Conservation (phyloP, 2,329 filamentous ascomycete species). For the Aspergillus ochraceus region DNA sequence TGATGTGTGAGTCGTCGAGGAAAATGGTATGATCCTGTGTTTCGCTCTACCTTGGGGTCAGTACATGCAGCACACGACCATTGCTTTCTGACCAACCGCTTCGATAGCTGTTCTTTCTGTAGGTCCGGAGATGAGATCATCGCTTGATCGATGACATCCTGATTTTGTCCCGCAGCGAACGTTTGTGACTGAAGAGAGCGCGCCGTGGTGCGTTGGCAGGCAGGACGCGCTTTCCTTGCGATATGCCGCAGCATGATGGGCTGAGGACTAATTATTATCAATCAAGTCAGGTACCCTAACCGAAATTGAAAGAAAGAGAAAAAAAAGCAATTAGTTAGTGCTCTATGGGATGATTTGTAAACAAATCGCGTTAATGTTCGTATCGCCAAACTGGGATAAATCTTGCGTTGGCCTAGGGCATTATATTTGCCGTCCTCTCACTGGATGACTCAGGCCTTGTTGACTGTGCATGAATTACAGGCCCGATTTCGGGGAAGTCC, state of each 20-base stretch:
- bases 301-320: too few relatives aligned
- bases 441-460: neutral
- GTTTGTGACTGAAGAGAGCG: neutral
- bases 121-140: neutral
- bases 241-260: neutral
- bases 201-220: neutral
- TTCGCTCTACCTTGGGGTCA: neutral
- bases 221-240: neutral
- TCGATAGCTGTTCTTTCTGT: neutral
- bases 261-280: neutral
- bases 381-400: too few relatives aligned
- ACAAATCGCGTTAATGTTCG: too few relatives aligned
- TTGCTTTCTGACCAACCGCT: neutral
- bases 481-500: neutral
- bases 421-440: neutral
- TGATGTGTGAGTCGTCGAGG: neutral
- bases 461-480: neutral
- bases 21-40: neutral
- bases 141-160: neutral
- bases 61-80: neutral
- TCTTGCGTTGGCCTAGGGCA: too few relatives aligned
- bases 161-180: neutral
- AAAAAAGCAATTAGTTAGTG: too few relatives aligned
- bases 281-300: too few relatives aligned
- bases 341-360: too few relatives aligned